Conservation (phyloP, 768 basidiomycete genomes). For the Suillus tomentosus region DNA sequence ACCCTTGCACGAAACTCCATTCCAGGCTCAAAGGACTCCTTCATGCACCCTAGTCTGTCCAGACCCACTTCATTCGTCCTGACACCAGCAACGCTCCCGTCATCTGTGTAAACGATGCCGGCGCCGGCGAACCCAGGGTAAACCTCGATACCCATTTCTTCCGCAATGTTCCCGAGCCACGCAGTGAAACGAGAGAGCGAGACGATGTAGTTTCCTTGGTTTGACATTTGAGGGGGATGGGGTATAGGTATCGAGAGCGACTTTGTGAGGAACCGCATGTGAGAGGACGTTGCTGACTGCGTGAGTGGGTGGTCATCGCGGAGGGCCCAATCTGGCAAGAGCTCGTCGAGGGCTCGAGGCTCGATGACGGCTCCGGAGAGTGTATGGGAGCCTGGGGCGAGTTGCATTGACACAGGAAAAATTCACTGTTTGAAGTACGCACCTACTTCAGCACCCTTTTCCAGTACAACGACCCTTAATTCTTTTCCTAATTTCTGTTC, state of each 20-base stretch:
- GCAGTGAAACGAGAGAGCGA: slow-evolving; percentile 87
- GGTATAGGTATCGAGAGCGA: slow-evolving; percentile 77
- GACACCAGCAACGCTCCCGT: slow-evolving; percentile 58
- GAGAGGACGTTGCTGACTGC: slow-evolving; percentile 73
- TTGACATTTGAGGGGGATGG: slow-evolving; percentile 96
- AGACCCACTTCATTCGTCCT: slow-evolving; percentile 94
- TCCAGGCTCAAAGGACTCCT: slow-evolving; percentile 91
- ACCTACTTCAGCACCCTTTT: slow-evolving; percentile 95
- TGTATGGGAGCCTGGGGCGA: slow-evolving; percentile 80
- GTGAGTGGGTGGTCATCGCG: slow-evolving; percentile 73
- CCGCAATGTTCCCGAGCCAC: slow-evolving; percentile 88
- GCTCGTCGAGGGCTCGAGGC: slow-evolving; percentile 86
- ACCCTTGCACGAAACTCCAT: slow-evolving; percentile 95
- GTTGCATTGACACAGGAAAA: not conserved
- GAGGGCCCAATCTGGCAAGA: slow-evolving; percentile 82
- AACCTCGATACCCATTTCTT: slow-evolving; percentile 87
- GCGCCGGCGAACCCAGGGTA: slow-evolving; percentile 98
- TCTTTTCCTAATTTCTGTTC: slow-evolving; percentile 78
- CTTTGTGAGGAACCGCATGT: slow-evolving; percentile 85
- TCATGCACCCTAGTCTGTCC: slow-evolving; percentile 71
- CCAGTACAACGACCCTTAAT: slow-evolving; percentile 88
- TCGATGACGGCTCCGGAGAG: slow-evolving; percentile 96
- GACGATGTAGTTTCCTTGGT: slow-evolving; percentile 90
- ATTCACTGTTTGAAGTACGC: slow-evolving; percentile 31
- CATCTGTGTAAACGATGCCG: slow-evolving; percentile 68